These are phyloP conservation scores for Pyrenophora teres DNA, from an alignment of 2,329 filamentous ascomycete genomes.

Conservation along the genomic window DNA sequence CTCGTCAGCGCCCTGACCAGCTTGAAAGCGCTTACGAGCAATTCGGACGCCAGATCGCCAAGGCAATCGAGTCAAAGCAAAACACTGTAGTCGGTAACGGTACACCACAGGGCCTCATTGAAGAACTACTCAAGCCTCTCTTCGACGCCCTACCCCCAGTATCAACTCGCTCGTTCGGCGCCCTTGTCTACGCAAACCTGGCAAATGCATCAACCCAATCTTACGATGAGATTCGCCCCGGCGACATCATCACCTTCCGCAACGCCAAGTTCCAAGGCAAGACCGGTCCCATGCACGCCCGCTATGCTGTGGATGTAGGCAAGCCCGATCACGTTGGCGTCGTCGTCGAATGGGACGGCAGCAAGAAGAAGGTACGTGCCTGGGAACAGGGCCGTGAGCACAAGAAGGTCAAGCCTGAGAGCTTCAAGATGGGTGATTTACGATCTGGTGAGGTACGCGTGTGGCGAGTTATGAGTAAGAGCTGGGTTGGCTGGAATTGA, in stretches of 20 bases:
- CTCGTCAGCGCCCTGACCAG: conserved; percentile 84
- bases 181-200: conserved; percentile 90
- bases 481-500: conserved; percentile 81
- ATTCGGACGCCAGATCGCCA: conserved; percentile 78
- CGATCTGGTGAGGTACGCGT: conserved; percentile 94
- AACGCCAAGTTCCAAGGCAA: conserved; percentile 96
- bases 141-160: conserved; percentile 78
- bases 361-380: conserved; percentile 93
- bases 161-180: conserved; percentile 87
- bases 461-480: conserved; percentile 90
- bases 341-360: conserved; percentile 96
- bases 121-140: conserved; percentile 76
- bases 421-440: conserved; percentile 90
- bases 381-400: conserved; percentile 96
- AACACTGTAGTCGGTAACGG: conserved; percentile 84
- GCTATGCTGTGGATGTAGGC: conserved; percentile 86
- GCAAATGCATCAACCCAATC: conserved; percentile 91
- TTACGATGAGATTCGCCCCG: conserved; percentile 88
- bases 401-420: conserved; percentile 91
- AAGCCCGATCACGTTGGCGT: conserved; percentile 87
- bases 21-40: conserved; percentile 83
- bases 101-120: conserved; percentile 74
- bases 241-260: conserved; percentile 90
- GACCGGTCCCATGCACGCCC: conserved; percentile 91
- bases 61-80: conserved; percentile 72